A percentile compares a stretch with the other conserved stretches of the same genome.
Evolutionary conservation across 179 eudicot genomes (phyloP).

Genomic region (Nepenthes alata): DNA sequence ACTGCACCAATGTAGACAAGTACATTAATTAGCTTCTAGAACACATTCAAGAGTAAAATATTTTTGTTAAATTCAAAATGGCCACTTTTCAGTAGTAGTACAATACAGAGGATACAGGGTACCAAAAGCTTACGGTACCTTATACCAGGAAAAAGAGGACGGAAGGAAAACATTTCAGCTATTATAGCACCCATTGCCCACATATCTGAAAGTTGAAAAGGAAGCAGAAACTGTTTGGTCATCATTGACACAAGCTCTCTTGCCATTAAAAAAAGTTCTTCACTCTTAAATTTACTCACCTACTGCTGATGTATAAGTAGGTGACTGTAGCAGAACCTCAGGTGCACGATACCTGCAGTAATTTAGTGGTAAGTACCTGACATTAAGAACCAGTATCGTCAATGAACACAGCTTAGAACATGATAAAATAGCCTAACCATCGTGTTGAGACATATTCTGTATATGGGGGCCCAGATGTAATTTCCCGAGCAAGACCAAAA

Average conservation of each 20-base stretch:
- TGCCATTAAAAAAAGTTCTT: too few relatives aligned
- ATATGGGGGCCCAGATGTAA: conserved; percentile 53
- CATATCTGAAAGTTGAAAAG: conserved; percentile 49
- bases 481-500: conserved; percentile 92
- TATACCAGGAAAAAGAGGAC: conserved; percentile 91
- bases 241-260: too few relatives aligned
- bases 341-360: conserved; percentile 93
- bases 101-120: not conserved
- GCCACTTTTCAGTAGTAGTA: too few relatives aligned
- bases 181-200: conserved; percentile 99
- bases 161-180: conserved; percentile 80
- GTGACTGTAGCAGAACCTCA: conserved; percentile 91
- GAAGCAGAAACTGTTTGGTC: not conserved
- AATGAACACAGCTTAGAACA: not conserved
- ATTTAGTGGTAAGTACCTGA: too few relatives aligned
- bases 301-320: conserved; percentile 72
- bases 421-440: conserved; percentile 33
- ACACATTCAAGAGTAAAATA: not conserved
- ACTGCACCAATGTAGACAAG: conserved; percentile 34
- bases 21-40: not conserved
- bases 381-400: too few relatives aligned
- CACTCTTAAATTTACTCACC: conserved; percentile 36
- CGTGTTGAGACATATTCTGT: conserved; percentile 95
- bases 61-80: not conserved
- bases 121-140: conserved; percentile 29